Evolutionary conservation across 768 basidiomycete species (phyloP).

Genomic region (Paxillus ammoniavirescens): DNA sequence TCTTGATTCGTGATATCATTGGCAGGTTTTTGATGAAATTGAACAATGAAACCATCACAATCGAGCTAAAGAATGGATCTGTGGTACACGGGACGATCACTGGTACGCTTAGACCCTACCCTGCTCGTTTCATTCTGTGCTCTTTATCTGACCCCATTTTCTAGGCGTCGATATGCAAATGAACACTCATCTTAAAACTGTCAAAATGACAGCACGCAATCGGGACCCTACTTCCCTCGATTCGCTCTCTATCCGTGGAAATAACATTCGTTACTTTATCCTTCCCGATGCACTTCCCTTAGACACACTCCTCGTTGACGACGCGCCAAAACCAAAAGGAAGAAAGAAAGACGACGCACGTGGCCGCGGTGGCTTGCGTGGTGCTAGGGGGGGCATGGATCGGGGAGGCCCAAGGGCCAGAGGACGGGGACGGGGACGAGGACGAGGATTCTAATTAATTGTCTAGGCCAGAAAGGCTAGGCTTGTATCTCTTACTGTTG

Average conservation of each 20-base stretch:
- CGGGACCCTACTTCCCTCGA: conserved; percentile 87
- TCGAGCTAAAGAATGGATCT: conserved; percentile 98
- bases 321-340: conserved; percentile 93
- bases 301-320: conserved; percentile 95
- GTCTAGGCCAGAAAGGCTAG: conserved; percentile 13
- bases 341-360: conserved; percentile 84
- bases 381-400: conserved; percentile 39
- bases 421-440: conserved; percentile 49
- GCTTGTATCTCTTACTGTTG: conserved; percentile 19
- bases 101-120: conserved; percentile 48
- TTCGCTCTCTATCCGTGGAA: conserved; percentile 90
- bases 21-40: conserved; percentile 97
- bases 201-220: conserved; percentile 93
- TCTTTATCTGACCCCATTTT: conserved; percentile 3
- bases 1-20: conserved; percentile 12
- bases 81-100: conserved; percentile 96
- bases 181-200: conserved; percentile 98
- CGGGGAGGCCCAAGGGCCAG: conserved; percentile 57
- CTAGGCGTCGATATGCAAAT: conserved; percentile 98
- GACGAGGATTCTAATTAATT: conserved; percentile 36
- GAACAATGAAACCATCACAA: conserved; percentile 98
- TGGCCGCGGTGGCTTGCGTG: conserved; percentile 58
- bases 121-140: neutral
- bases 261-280: conserved; percentile 95
- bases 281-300: conserved; percentile 97